Base-by-base conservation (phyloP, 441 rosid genomes). In the Hypseocharis bilobata region DNA sequence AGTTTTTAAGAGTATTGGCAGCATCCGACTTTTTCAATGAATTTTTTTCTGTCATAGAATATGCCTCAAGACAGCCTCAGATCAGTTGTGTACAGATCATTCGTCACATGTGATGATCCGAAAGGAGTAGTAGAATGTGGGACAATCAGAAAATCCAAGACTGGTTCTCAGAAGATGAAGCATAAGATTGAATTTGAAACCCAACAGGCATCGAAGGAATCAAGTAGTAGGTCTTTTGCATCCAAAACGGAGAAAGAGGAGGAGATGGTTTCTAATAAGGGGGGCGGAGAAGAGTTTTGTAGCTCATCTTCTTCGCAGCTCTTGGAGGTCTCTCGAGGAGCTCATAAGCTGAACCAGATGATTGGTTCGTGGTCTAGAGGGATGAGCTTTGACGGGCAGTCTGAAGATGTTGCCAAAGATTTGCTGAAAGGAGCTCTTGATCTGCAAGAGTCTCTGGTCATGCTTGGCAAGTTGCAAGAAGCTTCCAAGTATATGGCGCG, bases 41-140 rank as follows among this genome's bases (percentile, higher is more conserved):
- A 2, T 54, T 49, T 44, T 62, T 59, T 32, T 42, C 47, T 66
- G 45, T 63, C 19, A 29, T 66, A 83, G 85, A 77, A 82, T 63
- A 92, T 92, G 98, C 84, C 83, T 69, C 85, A 67, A 76, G 86
- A 83, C 63, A 70, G 81, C 73, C 62, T 82, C 52, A 77, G 78
- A 80, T 82, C 88, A 62, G 74, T 68, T 66, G 86, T 77, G 60
- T 92, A 85, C 71, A 88, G 87, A 84, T 80, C 98, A 69, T 92
- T 89, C 62, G 78, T 87, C 74, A 84, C 84, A 27, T 92, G 98
- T 70, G 87, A 85, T 76, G 98, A 89, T 83, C 85, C 94, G 13
- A 82, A 81, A 74, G 96, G 92, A 52, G 91, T 88, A 59, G 88
- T 89, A 6, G 96, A 92, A 65, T 83, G 89, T 78, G 86, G 91